Evolutionary conservation across 1,284 basidiomycete species (phyloP), one percentile per base, ranked within the genome.

Genomic region (Apiotrichum domesticum): DNA sequence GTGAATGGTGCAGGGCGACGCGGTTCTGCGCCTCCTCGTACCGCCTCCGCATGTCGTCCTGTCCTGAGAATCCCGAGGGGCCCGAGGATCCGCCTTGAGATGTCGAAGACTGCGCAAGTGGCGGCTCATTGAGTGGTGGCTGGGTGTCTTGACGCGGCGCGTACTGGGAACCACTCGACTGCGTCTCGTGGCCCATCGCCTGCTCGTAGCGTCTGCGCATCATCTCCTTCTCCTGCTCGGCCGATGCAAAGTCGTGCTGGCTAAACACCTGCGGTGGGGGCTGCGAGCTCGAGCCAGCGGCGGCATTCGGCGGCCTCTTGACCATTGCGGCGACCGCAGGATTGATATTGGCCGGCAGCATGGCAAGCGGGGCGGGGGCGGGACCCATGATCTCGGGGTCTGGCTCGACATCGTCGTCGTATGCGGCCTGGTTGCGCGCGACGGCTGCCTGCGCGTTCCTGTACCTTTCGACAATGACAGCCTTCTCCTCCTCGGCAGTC

Each of bases 191-290:
- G 11, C 14, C 21, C n/a, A 46, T 39, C 37, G 61, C 58, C 14
- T 51, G 64, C 49, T 67, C 69, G 56, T 72, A 70, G 29, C 67
- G 67, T 42, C 61, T 53, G 44, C 59, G 57, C 72, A 74, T 73
- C 54, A 61, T 56, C 45, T 69, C 69, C 55, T 71, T 73, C 57
- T 72, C 71, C 37, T 58, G 45, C 40, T 56, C 47, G 2, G 66
- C 67, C 2, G 61, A 59, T 6, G 52, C 42, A 44, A 52, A 44
- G 15, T 32, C n/a, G 6, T 34, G 33, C 21, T 21, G 21, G 21
- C 21, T 21, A 21, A 21, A 21, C 46, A 35, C 14, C 5, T n/a
- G 4, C 13, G 45, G 7, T 32, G 43, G 7, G 6, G 43, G 7
- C n/a, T 7, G 13, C 3, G 2, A 10, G 11, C 32, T 34, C 13